A percentile compares a stretch with the other conserved stretches of the same genome.
Conservation (phyloP, 257 asterid species). For the Jacaranda mimosifolia region DNA sequence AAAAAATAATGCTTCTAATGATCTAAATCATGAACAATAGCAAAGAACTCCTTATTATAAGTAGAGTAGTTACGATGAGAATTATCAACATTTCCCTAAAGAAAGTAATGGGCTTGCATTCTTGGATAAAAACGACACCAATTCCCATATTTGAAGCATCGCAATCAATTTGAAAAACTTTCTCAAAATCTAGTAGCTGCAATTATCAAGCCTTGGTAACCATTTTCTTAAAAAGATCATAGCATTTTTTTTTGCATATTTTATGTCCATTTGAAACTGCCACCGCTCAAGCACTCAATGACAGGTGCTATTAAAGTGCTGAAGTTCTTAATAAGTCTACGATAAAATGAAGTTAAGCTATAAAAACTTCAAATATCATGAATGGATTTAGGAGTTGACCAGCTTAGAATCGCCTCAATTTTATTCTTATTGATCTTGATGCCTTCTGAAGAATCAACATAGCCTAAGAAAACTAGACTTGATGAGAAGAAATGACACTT, state of each 20-base stretch:
- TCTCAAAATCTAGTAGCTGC: constrained; percentile 20
- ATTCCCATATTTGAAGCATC: constrained; percentile 25
- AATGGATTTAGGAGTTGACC: no score
- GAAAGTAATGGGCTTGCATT: constrained; percentile 5
- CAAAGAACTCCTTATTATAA: not conserved
- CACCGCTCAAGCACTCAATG: no score
- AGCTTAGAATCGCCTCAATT: no score
- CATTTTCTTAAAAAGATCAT: not conserved
- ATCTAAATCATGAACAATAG: no score
- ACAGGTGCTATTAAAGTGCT: no score
- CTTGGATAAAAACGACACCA: constrained; percentile 13
- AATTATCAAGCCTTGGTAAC: not conserved
- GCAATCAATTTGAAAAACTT: constrained; percentile 15
- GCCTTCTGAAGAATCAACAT: no score
- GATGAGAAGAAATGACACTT: constrained; percentile 10
- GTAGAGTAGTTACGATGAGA: not conserved
- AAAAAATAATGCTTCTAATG: no score
- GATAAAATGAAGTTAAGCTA: no score
- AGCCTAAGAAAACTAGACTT: no score
- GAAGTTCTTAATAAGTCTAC: no score
- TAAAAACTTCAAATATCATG: no score
- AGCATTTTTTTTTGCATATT: constrained; percentile 13
- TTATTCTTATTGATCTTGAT: no score
- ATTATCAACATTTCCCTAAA: not conserved
- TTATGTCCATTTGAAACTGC: not conserved